phyloP scores from a whole-genome alignment of 352 stramenopile species.

The Pythium oligandrum region DNA sequence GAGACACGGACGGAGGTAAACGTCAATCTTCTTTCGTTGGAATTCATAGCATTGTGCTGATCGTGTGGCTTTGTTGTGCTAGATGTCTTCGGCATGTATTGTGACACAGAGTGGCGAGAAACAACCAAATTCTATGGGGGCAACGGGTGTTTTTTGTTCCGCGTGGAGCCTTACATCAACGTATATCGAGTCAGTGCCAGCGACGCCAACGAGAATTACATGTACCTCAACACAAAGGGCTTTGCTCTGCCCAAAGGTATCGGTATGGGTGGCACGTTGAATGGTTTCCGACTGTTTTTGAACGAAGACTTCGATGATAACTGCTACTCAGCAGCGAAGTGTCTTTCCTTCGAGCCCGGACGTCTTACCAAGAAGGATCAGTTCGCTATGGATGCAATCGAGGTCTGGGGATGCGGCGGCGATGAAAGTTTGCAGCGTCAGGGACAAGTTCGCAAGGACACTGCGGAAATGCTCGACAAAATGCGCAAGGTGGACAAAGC shows the following conservation, averaged over 20 bases:
- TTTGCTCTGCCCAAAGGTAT: conserved; percentile 66
- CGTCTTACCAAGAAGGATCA: conserved; percentile 47
- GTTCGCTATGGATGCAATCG: conserved; percentile 63
- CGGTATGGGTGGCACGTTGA: conserved; percentile 72
- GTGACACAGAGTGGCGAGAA: conserved; percentile 82
- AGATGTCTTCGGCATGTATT: conserved; percentile 87
- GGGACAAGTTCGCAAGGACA: conserved; percentile 67
- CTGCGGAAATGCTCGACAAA: conserved; percentile 75
- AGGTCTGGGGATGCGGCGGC: conserved; percentile 78
- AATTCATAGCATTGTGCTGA: background rate
- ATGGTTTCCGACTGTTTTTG: conserved; percentile 71
- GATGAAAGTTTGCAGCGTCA: conserved; percentile 48
- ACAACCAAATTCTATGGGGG: conserved; percentile 76
- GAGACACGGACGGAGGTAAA: conserved; percentile 44
- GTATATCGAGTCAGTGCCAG: conserved; percentile 53
- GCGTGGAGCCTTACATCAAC: conserved; percentile 50
- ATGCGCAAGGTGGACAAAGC: conserved; percentile 85
- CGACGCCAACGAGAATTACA: conserved; percentile 54
- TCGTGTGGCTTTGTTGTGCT: background rate
- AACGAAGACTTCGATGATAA: conserved; percentile 82
- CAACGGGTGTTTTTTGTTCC: conserved; percentile 80
- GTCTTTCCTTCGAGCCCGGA: conserved; percentile 67
- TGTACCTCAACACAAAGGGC: conserved; percentile 87
- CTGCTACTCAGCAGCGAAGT: conserved; percentile 75
- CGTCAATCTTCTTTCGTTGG: background rate